Percentiles rank a stretch among this genome's conserved stretches.
Evolutionary conservation across 495 filamentous ascomycete genomes (phyloP).

Genomic region (Xylaria sp.): DNA sequence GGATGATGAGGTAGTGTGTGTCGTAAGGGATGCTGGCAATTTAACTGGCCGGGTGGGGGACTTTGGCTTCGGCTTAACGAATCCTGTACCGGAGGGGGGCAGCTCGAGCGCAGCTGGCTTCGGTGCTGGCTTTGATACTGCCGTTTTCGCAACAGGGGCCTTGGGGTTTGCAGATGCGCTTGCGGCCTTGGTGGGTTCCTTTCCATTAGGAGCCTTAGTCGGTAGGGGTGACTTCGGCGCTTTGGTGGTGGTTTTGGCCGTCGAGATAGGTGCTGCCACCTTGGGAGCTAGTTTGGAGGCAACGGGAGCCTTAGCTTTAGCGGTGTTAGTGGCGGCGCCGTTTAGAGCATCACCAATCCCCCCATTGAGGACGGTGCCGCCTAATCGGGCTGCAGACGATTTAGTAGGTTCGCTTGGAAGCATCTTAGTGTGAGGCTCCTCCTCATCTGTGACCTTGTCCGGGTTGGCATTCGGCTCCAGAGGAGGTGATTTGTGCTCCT

Average conservation of each 20-base stretch:
- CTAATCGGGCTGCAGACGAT: slow-evolving; percentile 31
- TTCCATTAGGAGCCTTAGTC: slow-evolving; percentile 40
- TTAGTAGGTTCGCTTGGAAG: slow-evolving; percentile 38
- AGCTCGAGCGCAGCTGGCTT: slow-evolving; percentile 45
- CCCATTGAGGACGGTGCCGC: slow-evolving; percentile 27
- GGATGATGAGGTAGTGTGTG: slow-evolving; percentile 67
- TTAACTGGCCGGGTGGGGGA: slow-evolving; percentile 71
- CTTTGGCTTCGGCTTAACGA: slow-evolving; percentile 65
- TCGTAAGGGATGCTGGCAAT: slow-evolving; percentile 65
- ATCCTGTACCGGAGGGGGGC: slow-evolving; percentile 47
- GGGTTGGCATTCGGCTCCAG: slow-evolving; percentile 40
- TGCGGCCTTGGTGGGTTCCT: slow-evolving; percentile 42
- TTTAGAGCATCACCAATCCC: slow-evolving; percentile 25
- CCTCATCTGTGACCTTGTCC: slow-evolving; percentile 42
- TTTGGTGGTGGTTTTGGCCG: slow-evolving; percentile 46
- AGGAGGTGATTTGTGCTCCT: slow-evolving; percentile 30
- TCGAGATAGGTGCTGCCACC: slow-evolving; percentile 40
- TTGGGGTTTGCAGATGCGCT: slow-evolving; percentile 43
- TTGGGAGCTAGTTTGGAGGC: slow-evolving; percentile 36
- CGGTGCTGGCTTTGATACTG: slow-evolving; percentile 40
- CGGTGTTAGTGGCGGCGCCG: slow-evolving; percentile 24
- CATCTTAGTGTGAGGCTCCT: slow-evolving; percentile 38
- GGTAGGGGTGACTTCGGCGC: slow-evolving; percentile 47
- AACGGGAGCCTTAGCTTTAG: slow-evolving; percentile 29
- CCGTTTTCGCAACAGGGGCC: slow-evolving; percentile 27